These are phyloP conservation scores for Cryphonectria nitschkei DNA, from an alignment of 2,329 filamentous ascomycete genomes.

Conservation along the genomic window DNA sequence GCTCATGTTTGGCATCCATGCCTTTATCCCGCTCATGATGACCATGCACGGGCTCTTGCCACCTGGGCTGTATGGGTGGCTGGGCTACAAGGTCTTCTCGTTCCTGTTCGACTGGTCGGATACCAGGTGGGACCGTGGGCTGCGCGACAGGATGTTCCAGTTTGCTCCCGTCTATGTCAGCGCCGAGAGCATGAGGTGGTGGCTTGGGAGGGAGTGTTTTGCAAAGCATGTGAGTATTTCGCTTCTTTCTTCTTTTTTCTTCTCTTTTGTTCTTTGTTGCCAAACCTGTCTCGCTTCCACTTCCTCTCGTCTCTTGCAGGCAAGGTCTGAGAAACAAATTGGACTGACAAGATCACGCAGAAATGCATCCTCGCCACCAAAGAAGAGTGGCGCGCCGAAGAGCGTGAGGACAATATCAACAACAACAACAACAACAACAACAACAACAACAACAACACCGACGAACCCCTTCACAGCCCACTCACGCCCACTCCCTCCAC, in stretches of 20 bases:
- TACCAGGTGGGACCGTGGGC: constrained; percentile 76
- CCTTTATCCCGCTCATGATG: constrained; percentile 95
- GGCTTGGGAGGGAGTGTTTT: constrained; percentile 69
- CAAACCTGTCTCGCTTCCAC: too few species aligned
- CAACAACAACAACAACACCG: constrained; percentile 12
- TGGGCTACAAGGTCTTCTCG: constrained; percentile 87
- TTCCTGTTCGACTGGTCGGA: constrained; percentile 92
- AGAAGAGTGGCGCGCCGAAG: constrained; percentile 67
- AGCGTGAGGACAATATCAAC: constrained; percentile 59
- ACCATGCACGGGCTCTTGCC: constrained; percentile 72
- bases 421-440: constrained; percentile 28
- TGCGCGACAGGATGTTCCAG: constrained; percentile 84
- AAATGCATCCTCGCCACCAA: constrained; percentile 85
- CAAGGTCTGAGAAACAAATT: neutral
- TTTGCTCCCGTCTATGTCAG: constrained; percentile 91
- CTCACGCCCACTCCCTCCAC: constrained; percentile 8
- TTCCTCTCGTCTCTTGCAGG: too few species aligned
- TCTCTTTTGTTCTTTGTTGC: neutral
- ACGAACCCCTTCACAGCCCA: constrained; percentile 31
- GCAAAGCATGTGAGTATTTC: constrained; percentile 40
- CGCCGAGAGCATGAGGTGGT: constrained; percentile 92
- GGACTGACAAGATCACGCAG: constrained; percentile 47
- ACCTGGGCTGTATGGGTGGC: constrained; percentile 71
- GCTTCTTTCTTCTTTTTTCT: neutral
- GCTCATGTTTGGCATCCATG: constrained; percentile 85